A percentile compares a stretch with the other conserved stretches of the same genome.
Conservation (phyloP, 768 basidiomycete genomes). For the Dictyophora rubrovolvata region DNA sequence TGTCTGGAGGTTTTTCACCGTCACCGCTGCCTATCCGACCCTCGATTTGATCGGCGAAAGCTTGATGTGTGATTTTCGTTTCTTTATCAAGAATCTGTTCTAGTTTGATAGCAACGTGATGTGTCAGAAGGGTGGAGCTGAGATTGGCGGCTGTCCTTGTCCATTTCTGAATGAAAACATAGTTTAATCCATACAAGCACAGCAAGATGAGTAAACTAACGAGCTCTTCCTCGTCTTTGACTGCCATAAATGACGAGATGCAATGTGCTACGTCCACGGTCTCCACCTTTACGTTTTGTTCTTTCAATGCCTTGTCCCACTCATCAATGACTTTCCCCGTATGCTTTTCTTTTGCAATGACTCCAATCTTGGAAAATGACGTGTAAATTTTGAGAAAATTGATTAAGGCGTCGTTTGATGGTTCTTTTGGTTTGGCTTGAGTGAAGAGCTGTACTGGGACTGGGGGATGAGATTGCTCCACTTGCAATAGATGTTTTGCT, state of each 20-base stretch:
- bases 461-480: slow-evolving; percentile 44
- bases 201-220: slow-evolving; percentile 34
- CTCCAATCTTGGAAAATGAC: slow-evolving; percentile 58
- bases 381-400: slow-evolving; percentile 55
- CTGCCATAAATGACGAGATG: slow-evolving; percentile 68
- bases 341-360: slow-evolving; percentile 73
- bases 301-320: slow-evolving; percentile 62
- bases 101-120: slow-evolving; percentile 81
- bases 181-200: slow-evolving; percentile 1
- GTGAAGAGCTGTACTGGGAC: slow-evolving; percentile 69
- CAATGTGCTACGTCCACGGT: slow-evolving; percentile 68
- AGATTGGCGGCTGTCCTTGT: slow-evolving; percentile 64
- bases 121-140: slow-evolving; percentile 74
- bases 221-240: slow-evolving; percentile 87
- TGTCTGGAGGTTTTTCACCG: slow-evolving; percentile 70
- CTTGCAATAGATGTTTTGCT: slow-evolving; percentile 83
- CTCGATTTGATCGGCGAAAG: slow-evolving; percentile 79
- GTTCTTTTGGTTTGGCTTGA: slow-evolving; percentile 73
- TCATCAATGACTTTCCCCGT: slow-evolving; percentile 80
- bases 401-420: slow-evolving; percentile 60
- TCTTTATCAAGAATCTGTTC: slow-evolving; percentile 89
- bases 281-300: slow-evolving; percentile 53
- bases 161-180: slow-evolving; percentile 48
- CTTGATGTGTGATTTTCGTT: slow-evolving; percentile 82
- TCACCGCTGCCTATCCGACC: slow-evolving; percentile 78